Evolutionary conservation across 129 eudicot species (phyloP).

Genomic region (Scalesia atractyloides): DNA sequence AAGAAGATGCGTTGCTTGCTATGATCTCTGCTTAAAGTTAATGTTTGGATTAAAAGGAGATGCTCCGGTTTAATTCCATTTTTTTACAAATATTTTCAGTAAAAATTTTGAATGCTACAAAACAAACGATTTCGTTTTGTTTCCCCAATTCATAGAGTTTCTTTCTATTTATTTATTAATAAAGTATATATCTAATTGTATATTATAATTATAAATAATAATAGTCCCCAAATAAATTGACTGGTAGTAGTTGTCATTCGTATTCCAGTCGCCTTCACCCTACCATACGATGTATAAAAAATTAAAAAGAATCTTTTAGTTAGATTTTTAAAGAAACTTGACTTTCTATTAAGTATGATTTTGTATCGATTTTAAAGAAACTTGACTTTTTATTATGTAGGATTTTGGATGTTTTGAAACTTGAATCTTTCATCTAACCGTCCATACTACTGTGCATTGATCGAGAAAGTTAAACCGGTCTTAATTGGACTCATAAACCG

Average conservation of each 20-base stretch:
- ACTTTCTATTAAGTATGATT: no score
- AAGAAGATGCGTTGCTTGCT: slow-evolving; percentile 33
- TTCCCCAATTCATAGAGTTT: neutral
- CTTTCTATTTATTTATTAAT: neutral
- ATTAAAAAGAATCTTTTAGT: neutral
- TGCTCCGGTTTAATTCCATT: neutral
- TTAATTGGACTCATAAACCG: no score
- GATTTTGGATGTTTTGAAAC: neutral
- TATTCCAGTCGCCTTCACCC: neutral
- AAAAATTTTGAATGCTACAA: neutral
- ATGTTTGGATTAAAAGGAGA: slow-evolving; percentile 16
- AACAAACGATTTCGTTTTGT: neutral
- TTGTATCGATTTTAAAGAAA: no score
- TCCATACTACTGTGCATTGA: no score
- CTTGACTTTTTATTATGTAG: neutral
- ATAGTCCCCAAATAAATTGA: neutral
- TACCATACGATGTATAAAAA: neutral
- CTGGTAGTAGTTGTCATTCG: no score
- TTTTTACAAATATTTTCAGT: neutral
- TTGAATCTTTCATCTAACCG: neutral
- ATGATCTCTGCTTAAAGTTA: slow-evolving; percentile 20
- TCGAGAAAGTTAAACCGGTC: no score
- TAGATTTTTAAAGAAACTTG: neutral
- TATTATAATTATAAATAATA: neutral
- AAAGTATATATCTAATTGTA: neutral